Evolutionary conservation across 139 green algal species (phyloP).

Genomic region (Spirogloea muscicola): DNA sequence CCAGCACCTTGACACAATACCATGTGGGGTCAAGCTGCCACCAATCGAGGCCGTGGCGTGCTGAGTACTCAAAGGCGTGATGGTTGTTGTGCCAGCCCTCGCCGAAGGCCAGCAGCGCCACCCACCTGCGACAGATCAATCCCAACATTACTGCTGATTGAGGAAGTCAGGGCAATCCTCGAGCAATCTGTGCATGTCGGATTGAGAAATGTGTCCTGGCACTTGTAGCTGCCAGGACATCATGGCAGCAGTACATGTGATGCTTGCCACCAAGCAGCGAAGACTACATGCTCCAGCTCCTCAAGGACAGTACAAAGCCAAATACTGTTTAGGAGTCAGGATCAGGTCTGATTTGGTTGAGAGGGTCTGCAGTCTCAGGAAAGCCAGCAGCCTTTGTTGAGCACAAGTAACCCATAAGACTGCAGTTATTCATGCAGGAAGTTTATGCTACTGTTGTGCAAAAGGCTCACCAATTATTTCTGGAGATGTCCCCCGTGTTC

Average conservation of each 20-base stretch:
- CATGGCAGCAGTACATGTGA: not conserved
- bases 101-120: constrained; percentile 83
- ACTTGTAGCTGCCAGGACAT: not conserved
- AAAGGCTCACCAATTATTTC: constrained; percentile 74
- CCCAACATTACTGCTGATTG: not conserved
- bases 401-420: constrained; percentile 7
- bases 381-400: not conserved
- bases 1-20: constrained; percentile 50
- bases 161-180: not conserved
- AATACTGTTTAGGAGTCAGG: no score
- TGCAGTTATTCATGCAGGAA: not conserved
- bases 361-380: not conserved
- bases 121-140: constrained; percentile 56
- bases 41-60: constrained; percentile 68
- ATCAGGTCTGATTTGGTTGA: no score
- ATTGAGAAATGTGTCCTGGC: not conserved
- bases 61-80: constrained; percentile 72
- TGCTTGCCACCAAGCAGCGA: not conserved
- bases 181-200: not conserved
- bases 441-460: not conserved
- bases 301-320: no score
- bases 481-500: constrained; percentile 84
- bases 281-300: no score
- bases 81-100: constrained; percentile 99
- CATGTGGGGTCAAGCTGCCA: constrained; percentile 67